These are phyloP conservation scores for Arthroderma sp. DNA, from an alignment of 2,329 filamentous ascomycete genomes.

Conservation along the genomic window DNA sequence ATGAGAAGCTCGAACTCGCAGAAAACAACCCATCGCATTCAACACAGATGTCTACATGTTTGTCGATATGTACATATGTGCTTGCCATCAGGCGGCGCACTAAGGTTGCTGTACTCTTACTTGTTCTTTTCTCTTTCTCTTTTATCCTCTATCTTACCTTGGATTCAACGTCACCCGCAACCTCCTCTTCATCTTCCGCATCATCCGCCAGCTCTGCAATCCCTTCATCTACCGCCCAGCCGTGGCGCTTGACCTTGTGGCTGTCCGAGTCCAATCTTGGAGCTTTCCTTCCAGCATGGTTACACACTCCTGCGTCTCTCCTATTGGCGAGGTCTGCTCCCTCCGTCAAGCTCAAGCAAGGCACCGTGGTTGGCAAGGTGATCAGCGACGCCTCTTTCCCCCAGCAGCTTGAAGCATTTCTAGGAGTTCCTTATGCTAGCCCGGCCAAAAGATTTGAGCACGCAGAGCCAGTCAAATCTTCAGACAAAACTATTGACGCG, in stretches of 20 bases:
- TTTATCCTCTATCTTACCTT: no score
- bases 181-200: no score
- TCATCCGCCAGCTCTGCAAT: no score
- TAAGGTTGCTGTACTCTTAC: no score
- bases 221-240: no score
- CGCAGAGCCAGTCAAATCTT: conserved; percentile 19
- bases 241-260: background rate
- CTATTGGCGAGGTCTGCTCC: conserved; percentile 7
- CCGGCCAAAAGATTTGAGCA: conserved; percentile 36
- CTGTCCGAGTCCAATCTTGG: conserved; percentile 4
- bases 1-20: no score
- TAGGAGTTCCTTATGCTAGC: conserved; percentile 38
- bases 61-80: no score
- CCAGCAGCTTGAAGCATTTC: conserved; percentile 28
- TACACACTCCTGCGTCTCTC: conserved; percentile 2
- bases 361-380: conserved; percentile 19
- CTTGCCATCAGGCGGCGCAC: no score
- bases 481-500: conserved; percentile 22
- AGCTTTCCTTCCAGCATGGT: conserved; percentile 5
- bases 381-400: conserved; percentile 11
- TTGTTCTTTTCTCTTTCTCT: no score
- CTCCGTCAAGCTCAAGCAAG: conserved; percentile 16
- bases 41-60: no score
- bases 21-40: no score
- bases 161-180: no score